Evolutionary conservation across 352 stramenopile species (phyloP), one percentile per base, ranked within the genome.

Genomic region (Thalassiosira hispida): DNA sequence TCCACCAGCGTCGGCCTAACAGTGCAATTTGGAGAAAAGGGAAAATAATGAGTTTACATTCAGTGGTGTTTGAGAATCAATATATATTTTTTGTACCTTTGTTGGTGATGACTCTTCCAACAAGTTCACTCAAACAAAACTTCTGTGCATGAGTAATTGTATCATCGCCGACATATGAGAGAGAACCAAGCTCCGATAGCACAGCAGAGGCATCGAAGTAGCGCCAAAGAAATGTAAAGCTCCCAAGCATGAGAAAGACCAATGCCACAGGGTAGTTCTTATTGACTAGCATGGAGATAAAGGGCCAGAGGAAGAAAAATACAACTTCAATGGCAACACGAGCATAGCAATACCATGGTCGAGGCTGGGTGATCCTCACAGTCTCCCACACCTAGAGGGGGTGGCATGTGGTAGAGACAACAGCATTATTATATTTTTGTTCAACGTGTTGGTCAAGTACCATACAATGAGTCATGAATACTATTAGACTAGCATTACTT

Each of bases 331-430:
- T n/a, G 1, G 60, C 16, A 46, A 89, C 75, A 25, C 78, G 61
- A 14, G 69, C 33, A 49, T 82, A 89, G 57, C 82, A 89, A 25
- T 85, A 81, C 20, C 38, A 73, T 33, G 51, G 20, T 14, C 77
- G 83, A 18, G 85, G 71, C 40, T 84, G 22, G 0, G 68, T 85
- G 7, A 90, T 69, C 2, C 81, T 55, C 5, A 75, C 66, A 11
- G 25, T 69, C 70, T 93, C 78, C 66, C 61, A 77, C 16, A 91
- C 73, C 47, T 86, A 60, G 69, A 83, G 87, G 4, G 91, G 9
- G 23, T 56, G 14, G 9, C 49, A 52, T 44, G 20, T 33, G 53
- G 8, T 38, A 9, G 31, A 38, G 8, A 3, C 3, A 38, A 8
- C 3, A 38, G 8, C 31, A 38, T n/a, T n/a, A n/a, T n/a, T n/a